Evolutionary conservation across 495 filamentous ascomycete genomes (phyloP), one percentile per base, ranked within the genome.

Genomic region (Annulohypoxylon moriforme): DNA sequence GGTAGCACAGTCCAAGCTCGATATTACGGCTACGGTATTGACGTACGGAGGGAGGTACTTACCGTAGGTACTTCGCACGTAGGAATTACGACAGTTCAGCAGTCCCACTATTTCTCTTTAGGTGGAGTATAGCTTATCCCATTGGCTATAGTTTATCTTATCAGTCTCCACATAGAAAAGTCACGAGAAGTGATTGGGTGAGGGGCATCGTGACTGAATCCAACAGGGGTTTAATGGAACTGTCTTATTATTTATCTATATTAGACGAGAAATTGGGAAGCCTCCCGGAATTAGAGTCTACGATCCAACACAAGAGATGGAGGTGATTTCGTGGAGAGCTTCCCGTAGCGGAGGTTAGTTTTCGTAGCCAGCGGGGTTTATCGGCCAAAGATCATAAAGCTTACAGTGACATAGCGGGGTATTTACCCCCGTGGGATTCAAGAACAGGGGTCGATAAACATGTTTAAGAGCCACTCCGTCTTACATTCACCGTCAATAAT

Each of bases 61-160:
- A 13, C 34, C 27, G 27, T 29, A 29, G 20, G 57, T 60, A 57
- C 46, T 46, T 18, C n/a, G 8, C n/a, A 46, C 13, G 36, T 31
- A 55, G 3, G 25, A 60, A 67, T 64, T 68, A 67, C 69, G 69
- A 67, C 69, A 67, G 52, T 53, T 60, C 58, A 67, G 34, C 33
- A 38, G 20, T 49, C 29, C 69, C 69, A 60, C 69, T 47, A 27
- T 67, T 27, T 64, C 52, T 60, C 34, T 47, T 47, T 40, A 13
- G 29, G 53, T 46, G 14, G 18, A 47, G 16, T 10, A 59, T 29
- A 25, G n/a, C 29, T 13, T 29, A 36, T 64, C 44, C 47, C 10
- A 72, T 68, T 67, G 59, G 69, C n/a, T 67, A 33, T 36, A 50
- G 13, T 7, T 53, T 64, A 72, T 72, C 69, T 72, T 64, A 67